A percentile compares a stretch with the other conserved stretches of the same genome.
phyloP scores from a whole-genome alignment of 495 filamentous ascomycete genomes.

The Penicillium paxilli region DNA sequence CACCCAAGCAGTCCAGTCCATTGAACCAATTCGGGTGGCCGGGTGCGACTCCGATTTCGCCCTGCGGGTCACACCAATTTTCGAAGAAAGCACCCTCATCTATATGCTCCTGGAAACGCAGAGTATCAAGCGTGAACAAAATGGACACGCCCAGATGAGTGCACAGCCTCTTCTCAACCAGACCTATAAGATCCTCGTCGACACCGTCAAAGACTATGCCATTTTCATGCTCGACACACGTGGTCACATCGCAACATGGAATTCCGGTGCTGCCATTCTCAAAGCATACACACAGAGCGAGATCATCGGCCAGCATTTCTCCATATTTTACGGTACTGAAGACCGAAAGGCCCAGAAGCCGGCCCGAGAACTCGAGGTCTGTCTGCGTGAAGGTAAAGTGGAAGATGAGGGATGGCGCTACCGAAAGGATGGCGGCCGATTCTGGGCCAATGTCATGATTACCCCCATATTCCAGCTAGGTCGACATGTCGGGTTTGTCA shows the following conservation, averaged over 20 bases:
- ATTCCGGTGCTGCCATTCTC: slow-evolving; percentile 56
- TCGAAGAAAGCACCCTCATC: slow-evolving; percentile 42
- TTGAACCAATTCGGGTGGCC: slow-evolving; percentile 28
- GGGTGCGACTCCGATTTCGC: slow-evolving; percentile 28
- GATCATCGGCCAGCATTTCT: slow-evolving; percentile 64
- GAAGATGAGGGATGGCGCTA: slow-evolving; percentile 70
- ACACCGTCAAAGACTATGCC: slow-evolving; percentile 66
- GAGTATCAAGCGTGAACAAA: slow-evolving; percentile 19
- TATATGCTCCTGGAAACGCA: slow-evolving; percentile 51
- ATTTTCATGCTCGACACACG: slow-evolving; percentile 65
- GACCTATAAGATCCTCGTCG: slow-evolving; percentile 61
- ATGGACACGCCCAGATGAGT: slow-evolving; percentile 13
- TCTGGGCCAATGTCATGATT: slow-evolving; percentile 70
- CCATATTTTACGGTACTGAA: slow-evolving; percentile 59
- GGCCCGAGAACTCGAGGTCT: slow-evolving; percentile 44
- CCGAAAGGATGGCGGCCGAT: slow-evolving; percentile 58
- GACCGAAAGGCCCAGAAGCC: slow-evolving; percentile 56
- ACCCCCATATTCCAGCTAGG: slow-evolving; percentile 58
- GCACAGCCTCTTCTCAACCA: slow-evolving; percentile 54
- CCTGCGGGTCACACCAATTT: slow-evolving; percentile 54
- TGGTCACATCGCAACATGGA: slow-evolving; percentile 63
- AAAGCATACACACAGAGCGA: slow-evolving; percentile 59
- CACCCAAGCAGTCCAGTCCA: slow-evolving; percentile 29
- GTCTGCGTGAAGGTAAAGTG: slow-evolving; percentile 58
- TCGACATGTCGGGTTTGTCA: slow-evolving; percentile 62